Conservation (phyloP, 2,329 filamentous ascomycete genomes). For the Colletotrichum sp. region DNA sequence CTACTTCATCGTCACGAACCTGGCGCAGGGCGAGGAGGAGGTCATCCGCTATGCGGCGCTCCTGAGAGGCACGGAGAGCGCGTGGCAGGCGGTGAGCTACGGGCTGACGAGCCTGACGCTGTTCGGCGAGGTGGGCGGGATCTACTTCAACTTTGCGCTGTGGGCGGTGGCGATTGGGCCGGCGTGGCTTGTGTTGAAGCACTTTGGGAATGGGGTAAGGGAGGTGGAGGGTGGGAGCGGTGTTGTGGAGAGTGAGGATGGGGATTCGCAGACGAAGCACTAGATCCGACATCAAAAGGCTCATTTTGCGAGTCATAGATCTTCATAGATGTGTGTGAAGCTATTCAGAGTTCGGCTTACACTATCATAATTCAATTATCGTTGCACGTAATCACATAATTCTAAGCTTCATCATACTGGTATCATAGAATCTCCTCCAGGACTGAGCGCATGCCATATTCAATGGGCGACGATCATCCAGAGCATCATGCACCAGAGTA, state of each 20-base stretch:
- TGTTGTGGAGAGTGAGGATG: slow-evolving; percentile 20
- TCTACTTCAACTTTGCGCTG: slow-evolving; percentile 74
- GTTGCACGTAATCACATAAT: neutral
- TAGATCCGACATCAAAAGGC: neutral
- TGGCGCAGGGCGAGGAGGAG: slow-evolving; percentile 66
- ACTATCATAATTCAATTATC: neutral
- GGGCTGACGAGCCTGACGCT: slow-evolving; percentile 66
- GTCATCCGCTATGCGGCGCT: slow-evolving; percentile 73
- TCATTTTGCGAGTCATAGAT: neutral
- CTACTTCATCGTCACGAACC: slow-evolving; percentile 73
- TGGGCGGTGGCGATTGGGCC: slow-evolving; percentile 70
- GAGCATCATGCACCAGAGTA: neutral
- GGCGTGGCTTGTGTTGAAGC: slow-evolving; percentile 69
- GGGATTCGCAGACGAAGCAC: slow-evolving; percentile 14
- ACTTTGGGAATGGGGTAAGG: slow-evolving; percentile 47
- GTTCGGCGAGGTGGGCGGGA: slow-evolving; percentile 68
- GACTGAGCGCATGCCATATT: fast-evolving
- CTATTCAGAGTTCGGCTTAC: neutral
- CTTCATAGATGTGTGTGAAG: neutral
- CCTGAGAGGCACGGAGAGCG: slow-evolving; percentile 73
- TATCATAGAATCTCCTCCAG: fast-evolving
- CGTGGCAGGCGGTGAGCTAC: slow-evolving; percentile 76
- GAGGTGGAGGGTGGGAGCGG: neutral
- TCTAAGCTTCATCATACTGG: fast-evolving
- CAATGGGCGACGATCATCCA: neutral